Conservation (phyloP, 2,329 filamentous ascomycete species). For the Sporothrix pallida region DNA sequence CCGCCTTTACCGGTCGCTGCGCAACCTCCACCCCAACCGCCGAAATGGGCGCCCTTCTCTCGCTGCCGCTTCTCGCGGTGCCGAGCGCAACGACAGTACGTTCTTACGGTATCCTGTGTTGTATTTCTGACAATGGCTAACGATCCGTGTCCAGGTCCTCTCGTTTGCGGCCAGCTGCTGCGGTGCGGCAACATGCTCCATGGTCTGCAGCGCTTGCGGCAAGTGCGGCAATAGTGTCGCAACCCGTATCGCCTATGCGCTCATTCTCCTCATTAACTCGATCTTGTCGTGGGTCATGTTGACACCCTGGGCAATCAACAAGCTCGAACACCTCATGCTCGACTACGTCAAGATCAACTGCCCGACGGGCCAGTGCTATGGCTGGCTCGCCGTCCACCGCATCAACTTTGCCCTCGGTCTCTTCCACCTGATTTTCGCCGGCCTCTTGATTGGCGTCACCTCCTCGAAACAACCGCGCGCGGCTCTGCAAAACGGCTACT, state of each 20-base stretch:
- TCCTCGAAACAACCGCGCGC: conserved; percentile 88
- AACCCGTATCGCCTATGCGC: conserved; percentile 93
- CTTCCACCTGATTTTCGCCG: conserved; percentile 86
- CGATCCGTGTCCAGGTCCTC: conserved; percentile 20
- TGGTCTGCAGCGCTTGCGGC: conserved; percentile 92
- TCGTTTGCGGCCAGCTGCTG: conserved; percentile 79
- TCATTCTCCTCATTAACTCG: conserved; percentile 94
- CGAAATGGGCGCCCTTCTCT: conserved; percentile 87
- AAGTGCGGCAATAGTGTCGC: conserved; percentile 98
- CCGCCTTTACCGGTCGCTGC: not conserved
- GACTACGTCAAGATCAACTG: conserved; percentile 97
- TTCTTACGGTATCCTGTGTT: conserved; percentile 38
- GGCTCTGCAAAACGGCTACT: conserved; percentile 94
- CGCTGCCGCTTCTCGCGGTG: conserved; percentile 84
- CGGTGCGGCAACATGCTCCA: conserved; percentile 93
- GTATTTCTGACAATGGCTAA: not conserved
- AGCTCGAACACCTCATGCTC: conserved; percentile 86
- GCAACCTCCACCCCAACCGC: not conserved
- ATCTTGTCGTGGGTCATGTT: conserved; percentile 99
- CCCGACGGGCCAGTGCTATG: conserved; percentile 86
- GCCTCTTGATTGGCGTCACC: conserved; percentile 83
- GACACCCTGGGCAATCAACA: conserved; percentile 97
- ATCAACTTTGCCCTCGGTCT: conserved; percentile 97
- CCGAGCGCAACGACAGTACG: conserved; percentile 85
- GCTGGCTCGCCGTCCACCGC: conserved; percentile 94